These are phyloP conservation scores for Lactifluus echinatus DNA, from an alignment of 768 basidiomycete genomes.

Conservation along the genomic window DNA sequence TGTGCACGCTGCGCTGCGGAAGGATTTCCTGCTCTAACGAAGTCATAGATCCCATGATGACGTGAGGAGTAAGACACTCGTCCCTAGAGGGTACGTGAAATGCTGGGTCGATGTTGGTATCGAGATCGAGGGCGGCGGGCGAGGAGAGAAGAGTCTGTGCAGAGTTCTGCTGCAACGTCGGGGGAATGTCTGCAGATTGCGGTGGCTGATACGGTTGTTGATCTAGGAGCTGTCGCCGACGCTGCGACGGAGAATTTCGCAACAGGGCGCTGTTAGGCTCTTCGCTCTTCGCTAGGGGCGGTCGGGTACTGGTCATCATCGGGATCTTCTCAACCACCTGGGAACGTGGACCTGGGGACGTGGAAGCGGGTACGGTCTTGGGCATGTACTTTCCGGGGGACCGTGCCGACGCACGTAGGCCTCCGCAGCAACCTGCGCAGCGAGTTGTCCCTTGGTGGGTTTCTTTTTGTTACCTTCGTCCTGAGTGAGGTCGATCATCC, in stretches of 20 bases:
- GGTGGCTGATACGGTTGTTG: background rate
- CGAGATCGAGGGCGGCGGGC: background rate
- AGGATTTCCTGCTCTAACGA: background rate
- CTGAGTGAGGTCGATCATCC: constrained; percentile 44
- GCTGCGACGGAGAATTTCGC: background rate
- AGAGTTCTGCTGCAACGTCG: background rate
- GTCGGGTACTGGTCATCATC: background rate
- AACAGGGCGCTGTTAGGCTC: background rate
- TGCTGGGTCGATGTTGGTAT: constrained; percentile 5
- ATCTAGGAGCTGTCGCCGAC: background rate
- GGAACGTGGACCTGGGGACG: background rate
- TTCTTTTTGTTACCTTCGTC: constrained; percentile 54
- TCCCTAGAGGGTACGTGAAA: background rate
- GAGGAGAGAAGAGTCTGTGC: background rate
- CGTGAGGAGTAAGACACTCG: background rate
- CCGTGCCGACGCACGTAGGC: constrained; percentile 10
- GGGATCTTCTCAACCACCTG: background rate
- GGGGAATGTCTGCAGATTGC: background rate
- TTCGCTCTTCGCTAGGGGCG: background rate
- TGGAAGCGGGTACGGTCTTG: constrained; percentile 7
- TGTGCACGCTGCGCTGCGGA: background rate
- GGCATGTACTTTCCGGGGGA: constrained; percentile 19
- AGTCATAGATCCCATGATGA: background rate
- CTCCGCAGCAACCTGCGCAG: constrained; percentile 10
- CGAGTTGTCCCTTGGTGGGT: constrained; percentile 25